These are phyloP conservation scores for Colletotrichum cuscutae DNA, from an alignment of 2,329 filamentous ascomycete species.

Conservation along the genomic window DNA sequence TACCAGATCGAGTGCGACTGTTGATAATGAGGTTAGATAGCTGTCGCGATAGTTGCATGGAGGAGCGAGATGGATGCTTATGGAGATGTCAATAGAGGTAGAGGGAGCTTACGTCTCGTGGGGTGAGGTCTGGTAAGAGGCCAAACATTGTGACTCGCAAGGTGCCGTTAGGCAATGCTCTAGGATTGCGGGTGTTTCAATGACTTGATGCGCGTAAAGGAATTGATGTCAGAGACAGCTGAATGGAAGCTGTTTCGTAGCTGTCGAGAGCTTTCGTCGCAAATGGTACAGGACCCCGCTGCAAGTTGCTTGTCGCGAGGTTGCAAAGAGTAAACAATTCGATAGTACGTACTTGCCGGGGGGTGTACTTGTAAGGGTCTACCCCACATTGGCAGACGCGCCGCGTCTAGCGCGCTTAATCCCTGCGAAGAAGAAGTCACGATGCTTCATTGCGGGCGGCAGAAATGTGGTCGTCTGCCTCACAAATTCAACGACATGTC, in stretches of 20 bases:
- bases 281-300: slow-evolving; percentile 1
- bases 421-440: slow-evolving; percentile 23
- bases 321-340: slow-evolving; percentile 30
- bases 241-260: not conserved
- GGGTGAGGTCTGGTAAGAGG: slow-evolving; percentile 73
- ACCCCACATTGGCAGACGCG: slow-evolving; percentile 30
- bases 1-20: slow-evolving; percentile 82
- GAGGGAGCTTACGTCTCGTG: slow-evolving; percentile 70
- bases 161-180: not conserved
- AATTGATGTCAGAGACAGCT: not conserved
- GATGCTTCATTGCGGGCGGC: slow-evolving; percentile 27
- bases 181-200: not conserved
- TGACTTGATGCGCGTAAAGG: not conserved
- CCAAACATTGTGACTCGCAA: slow-evolving; percentile 61
- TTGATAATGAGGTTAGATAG: slow-evolving; percentile 30
- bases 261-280: not conserved
- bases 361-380: not conserved
- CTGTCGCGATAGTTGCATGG: not conserved
- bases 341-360: slow-evolving; percentile 24
- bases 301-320: slow-evolving; percentile 12
- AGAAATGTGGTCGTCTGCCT: slow-evolving; percentile 15
- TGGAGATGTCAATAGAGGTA: not conserved
- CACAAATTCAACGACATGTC: slow-evolving; percentile 16
- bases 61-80: not conserved
- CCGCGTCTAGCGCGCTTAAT: slow-evolving; percentile 33